phyloP scores from a whole-genome alignment of 1,284 basidiomycete genomes.

The Ganoderma lingzhi region DNA sequence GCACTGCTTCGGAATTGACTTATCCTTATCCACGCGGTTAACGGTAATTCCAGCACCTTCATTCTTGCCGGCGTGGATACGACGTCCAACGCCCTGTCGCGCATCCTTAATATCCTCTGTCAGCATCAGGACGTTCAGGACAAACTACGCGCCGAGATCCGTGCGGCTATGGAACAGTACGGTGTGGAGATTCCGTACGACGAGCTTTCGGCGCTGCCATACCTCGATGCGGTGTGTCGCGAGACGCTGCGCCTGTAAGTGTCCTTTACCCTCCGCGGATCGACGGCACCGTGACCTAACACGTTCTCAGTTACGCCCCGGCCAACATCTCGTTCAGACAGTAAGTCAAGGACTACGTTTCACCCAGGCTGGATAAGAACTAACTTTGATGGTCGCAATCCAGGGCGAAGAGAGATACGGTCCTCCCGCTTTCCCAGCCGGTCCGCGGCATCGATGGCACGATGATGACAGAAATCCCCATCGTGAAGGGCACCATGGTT shows the following conservation, averaged over 20 bases:
- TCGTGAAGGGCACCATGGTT: slow-evolving; percentile 50
- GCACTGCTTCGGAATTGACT: too few species aligned
- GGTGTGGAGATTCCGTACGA: slow-evolving; percentile 21
- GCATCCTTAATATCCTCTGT: slow-evolving; percentile 21
- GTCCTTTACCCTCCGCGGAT: too few species aligned
- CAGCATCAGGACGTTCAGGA: slow-evolving; percentile 22
- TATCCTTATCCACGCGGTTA: too few species aligned
- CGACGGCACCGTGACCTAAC: neutral
- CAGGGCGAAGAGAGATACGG: slow-evolving; percentile 28
- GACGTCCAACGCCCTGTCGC: slow-evolving; percentile 25
- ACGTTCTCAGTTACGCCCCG: neutral
- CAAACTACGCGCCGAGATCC: slow-evolving; percentile 20
- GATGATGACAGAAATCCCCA: slow-evolving; percentile 45
- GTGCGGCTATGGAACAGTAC: slow-evolving; percentile 12
- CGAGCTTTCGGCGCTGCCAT: slow-evolving; percentile 21
- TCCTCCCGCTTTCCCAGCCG: slow-evolving; percentile 37
- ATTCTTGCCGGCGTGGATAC: slow-evolving; percentile 27
- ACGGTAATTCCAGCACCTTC: neutral
- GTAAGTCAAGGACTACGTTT: neutral
- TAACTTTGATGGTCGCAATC: neutral
- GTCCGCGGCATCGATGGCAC: slow-evolving; percentile 36
- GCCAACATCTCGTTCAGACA: neutral
- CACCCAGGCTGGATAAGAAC: too few species aligned
- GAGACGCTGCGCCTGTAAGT: slow-evolving; percentile 30
- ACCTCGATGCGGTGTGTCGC: slow-evolving; percentile 28